phyloP scores from a whole-genome alignment of 2,329 filamentous ascomycete genomes.

The Diaporthe ampelina region DNA sequence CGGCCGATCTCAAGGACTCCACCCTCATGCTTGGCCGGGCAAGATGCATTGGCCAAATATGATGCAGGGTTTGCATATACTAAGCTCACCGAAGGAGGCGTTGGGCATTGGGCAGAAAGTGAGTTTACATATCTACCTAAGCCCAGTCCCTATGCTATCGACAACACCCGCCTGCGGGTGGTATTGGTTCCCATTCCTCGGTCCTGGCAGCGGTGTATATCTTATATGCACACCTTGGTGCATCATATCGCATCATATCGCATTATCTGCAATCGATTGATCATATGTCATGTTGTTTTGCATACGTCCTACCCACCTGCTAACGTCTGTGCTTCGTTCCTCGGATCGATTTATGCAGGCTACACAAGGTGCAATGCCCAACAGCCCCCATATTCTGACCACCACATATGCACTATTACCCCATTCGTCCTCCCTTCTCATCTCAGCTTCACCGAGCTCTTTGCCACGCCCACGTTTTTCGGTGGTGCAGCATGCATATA shows the following conservation, averaged over 20 bases:
- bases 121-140: neutral
- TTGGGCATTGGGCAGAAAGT: conserved; percentile 29
- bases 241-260: conserved; percentile 3
- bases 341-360: neutral
- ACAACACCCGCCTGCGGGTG: neutral
- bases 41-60: neutral
- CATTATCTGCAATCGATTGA: neutral
- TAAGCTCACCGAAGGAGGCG: neutral
- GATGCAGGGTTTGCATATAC: neutral
- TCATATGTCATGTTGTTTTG: neutral
- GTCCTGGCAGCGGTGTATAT: neutral
- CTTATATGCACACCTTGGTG: neutral
- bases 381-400: conserved; percentile 8
- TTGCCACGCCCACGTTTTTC: conserved; percentile 23
- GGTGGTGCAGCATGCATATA: neutral
- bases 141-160: neutral
- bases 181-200: neutral
- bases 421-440: neutral
- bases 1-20: conserved; percentile 1
- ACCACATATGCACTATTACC: neutral
- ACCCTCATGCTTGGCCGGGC: conserved; percentile 13
- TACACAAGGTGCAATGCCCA: conserved; percentile 20
- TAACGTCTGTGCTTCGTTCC: conserved; percentile 2
- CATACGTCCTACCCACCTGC: neutral
- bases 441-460: neutral